Evolutionary conservation across 108 stramenopile genomes (phyloP).

Genomic region (Pseudonitzschia multiseries): DNA sequence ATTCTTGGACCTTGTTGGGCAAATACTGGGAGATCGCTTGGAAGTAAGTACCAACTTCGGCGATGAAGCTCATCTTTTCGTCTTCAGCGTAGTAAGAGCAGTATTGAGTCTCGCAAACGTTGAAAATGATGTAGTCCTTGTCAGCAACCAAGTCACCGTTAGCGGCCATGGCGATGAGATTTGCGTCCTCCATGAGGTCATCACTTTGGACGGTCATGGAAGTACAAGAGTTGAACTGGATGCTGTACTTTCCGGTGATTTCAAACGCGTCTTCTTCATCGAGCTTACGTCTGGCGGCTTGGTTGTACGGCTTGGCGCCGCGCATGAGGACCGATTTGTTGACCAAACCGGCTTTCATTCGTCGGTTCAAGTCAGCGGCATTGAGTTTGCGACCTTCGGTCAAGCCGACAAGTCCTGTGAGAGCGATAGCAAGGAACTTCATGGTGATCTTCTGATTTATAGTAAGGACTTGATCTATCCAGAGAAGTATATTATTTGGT

Average conservation of each 20-base stretch:
- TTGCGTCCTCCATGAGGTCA: constrained; percentile 34
- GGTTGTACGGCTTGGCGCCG: constrained; percentile 13
- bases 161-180: constrained; percentile 26
- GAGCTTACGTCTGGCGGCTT: constrained; percentile 24
- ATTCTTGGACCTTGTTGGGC: constrained; percentile 39
- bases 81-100: constrained; percentile 46
- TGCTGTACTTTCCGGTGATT: constrained; percentile 26
- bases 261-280: constrained; percentile 20
- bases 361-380: constrained; percentile 10
- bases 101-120: constrained; percentile 47
- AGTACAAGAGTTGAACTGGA: constrained; percentile 26
- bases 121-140: constrained; percentile 63
- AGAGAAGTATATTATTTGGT: neutral
- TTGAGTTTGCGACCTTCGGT: constrained; percentile 24
- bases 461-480: neutral
- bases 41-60: constrained; percentile 56
- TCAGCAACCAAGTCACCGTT: constrained; percentile 40
- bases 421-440: constrained; percentile 44
- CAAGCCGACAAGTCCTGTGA: constrained; percentile 40
- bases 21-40: constrained; percentile 45
- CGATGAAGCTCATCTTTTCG: constrained; percentile 48
- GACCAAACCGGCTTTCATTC: neutral
- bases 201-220: constrained; percentile 25
- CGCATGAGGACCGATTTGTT: constrained; percentile 16
- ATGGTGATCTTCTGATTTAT: constrained; percentile 21